A percentile compares a stretch with the other conserved stretches of the same genome.
These are phyloP conservation scores for Boletus sp. DNA, from an alignment of 768 basidiomycete genomes.

Conservation along the genomic window DNA sequence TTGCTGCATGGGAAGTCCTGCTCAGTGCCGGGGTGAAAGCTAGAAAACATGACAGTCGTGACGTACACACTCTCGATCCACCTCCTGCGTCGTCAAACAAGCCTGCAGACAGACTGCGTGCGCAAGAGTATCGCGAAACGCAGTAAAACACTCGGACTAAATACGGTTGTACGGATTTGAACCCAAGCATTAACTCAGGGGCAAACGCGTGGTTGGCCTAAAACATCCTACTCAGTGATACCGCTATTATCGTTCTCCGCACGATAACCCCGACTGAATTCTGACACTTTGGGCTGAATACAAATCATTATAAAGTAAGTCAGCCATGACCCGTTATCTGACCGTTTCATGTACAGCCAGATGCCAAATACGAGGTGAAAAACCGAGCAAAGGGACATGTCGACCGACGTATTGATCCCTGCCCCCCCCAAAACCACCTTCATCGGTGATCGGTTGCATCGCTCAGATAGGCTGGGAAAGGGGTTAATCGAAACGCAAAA, in stretches of 20 bases:
- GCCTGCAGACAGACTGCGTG: too few species aligned
- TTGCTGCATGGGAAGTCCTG: constrained; percentile 1
- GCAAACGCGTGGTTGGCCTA: not conserved
- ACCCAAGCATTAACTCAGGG: not conserved
- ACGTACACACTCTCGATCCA: not conserved
- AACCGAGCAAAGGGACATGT: not conserved
- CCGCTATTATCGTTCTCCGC: not conserved
- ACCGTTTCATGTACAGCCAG: not conserved
- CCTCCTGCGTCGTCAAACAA: not conserved
- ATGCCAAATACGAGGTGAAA: not conserved
- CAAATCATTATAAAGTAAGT: too few species aligned
- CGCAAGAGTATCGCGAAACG: not conserved
- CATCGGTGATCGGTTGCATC: not conserved
- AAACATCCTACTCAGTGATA: not conserved
- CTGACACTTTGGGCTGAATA: too few species aligned
- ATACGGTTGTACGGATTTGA: not conserved
- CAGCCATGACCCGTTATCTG: too few species aligned
- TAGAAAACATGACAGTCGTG: not conserved
- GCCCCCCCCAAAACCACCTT: too few species aligned
- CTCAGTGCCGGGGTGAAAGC: not conserved
- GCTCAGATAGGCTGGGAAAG: not conserved
- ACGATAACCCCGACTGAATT: not conserved
- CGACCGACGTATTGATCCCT: not conserved
- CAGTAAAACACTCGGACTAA: not conserved
- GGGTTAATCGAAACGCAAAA: not conserved